These are phyloP conservation scores for Neohortaea acidophila DNA, from an alignment of 495 filamentous ascomycete genomes.

Conservation along the genomic window DNA sequence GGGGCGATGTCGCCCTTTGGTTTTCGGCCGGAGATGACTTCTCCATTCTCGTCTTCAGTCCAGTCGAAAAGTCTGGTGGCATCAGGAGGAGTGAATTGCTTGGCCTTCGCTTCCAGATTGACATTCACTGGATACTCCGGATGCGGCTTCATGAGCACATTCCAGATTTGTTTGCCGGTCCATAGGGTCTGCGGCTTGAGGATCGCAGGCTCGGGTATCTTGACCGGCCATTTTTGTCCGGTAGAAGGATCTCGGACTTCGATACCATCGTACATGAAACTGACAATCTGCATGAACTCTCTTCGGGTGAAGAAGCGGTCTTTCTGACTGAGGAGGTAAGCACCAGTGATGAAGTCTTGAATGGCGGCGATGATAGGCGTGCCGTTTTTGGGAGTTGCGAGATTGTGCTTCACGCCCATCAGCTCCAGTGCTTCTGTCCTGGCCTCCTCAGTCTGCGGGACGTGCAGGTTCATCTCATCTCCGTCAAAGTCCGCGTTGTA, in stretches of 20 bases:
- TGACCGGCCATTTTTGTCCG: constrained; percentile 41
- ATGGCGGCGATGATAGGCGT: constrained; percentile 97
- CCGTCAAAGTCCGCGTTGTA: constrained; percentile 99
- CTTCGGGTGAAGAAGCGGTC: constrained; percentile 81
- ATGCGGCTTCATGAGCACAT: constrained; percentile 86
- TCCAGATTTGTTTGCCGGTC: constrained; percentile 98
- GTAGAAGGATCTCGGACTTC: constrained; percentile 23
- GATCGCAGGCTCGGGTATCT: constrained; percentile 73
- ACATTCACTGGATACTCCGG: constrained; percentile 62
- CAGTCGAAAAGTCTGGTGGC: neutral
- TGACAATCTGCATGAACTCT: constrained; percentile 74
- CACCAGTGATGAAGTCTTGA: constrained; percentile 92
- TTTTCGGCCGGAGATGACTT: neutral
- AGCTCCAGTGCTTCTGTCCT: constrained; percentile 86
- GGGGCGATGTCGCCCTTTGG: constrained; percentile 29
- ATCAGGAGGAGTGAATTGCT: constrained; percentile 46
- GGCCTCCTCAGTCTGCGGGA: constrained; percentile 95
- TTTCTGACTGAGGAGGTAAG: constrained; percentile 82
- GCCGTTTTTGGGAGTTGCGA: constrained; percentile 91
- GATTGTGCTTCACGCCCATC: constrained; percentile 96
- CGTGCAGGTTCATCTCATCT: constrained; percentile 98
- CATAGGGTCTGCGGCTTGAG: constrained; percentile 76
- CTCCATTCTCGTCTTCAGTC: neutral
- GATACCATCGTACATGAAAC: constrained; percentile 80
- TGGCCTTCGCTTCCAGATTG: constrained; percentile 85